Base-by-base conservation (phyloP, 495 filamentous ascomycete genomes). In the Penicillium antarcticum region DNA sequence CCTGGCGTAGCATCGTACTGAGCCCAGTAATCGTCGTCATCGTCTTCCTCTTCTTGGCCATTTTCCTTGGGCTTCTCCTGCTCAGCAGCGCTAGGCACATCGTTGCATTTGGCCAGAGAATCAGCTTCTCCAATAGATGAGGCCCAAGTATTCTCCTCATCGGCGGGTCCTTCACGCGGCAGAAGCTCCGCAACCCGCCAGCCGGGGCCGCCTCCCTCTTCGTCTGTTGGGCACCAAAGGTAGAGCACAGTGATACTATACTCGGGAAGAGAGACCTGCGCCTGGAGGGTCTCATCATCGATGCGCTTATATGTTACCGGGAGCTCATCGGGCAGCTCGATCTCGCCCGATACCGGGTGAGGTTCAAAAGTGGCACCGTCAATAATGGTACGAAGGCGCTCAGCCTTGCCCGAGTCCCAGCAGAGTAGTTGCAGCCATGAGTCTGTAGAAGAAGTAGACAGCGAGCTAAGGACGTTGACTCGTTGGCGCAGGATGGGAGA, bases 21-120 rank as follows among this genome's bases (percentile, higher is more conserved):
- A 24, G 85, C 89, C 94, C 94, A 98, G 68, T 97, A 98, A 57
- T 84, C 88, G 53, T 91, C 91, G 51, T 96, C 91, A 24, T 95
- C 89, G 14, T 89, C 86, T 0, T 87, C 86, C 0, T 79, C 78
- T 41, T 75, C 52, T 68, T 69, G 45, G 62, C 56, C 29, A 53
- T 72, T 48, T 56, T 44, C 34, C 11, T 12, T 42, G 26, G 68
- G 39, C 17, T 47, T 43, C 32, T 58, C 53, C 59, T 72, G 58
- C 32, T 58, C 61, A 8, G 67, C 56, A 2, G 54, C 53, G 19
- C 62, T 61, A 49, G 72, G 51, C 2, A 68, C 72, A 48, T 78
- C 76, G 3, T 66, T 64, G 11, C 73, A 62, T 31, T 65, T 63
- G 3, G 69, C 61, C 18, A 57, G 58, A 3, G 72, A 57, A 45